Evolutionary conservation across 139 green algal genomes (phyloP).

Genomic region (Chlorella sp.): DNA sequence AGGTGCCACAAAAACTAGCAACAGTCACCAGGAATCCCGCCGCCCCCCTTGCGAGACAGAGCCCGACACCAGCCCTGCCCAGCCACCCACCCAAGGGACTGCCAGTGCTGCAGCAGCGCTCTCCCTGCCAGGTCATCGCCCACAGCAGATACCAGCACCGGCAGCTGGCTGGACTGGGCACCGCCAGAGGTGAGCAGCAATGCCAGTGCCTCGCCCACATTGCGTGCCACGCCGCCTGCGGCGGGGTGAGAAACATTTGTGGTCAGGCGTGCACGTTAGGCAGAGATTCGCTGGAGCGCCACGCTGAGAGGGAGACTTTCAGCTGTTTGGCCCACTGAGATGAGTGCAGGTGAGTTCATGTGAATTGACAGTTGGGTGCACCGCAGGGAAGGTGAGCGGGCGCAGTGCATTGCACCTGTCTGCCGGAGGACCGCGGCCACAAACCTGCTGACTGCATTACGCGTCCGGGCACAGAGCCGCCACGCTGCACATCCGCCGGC

Average conservation of each 20-base stretch:
- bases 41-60: too few relatives aligned
- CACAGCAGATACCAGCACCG: slow-evolving; percentile 55
- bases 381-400: neutral
- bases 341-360: too few relatives aligned
- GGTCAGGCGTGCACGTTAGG: too few relatives aligned
- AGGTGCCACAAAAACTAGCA: too few relatives aligned
- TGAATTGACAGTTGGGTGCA: too few relatives aligned
- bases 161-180: neutral
- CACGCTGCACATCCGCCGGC: slow-evolving; percentile 14
- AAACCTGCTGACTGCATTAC: slow-evolving; percentile 51
- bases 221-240: slow-evolving; percentile 67
- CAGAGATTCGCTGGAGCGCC: too few relatives aligned
- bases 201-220: slow-evolving; percentile 64
- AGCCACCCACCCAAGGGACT: slow-evolving; percentile 26
- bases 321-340: too few relatives aligned
- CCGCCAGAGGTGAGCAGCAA: slow-evolving; percentile 18
- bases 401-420: too few relatives aligned
- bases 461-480: slow-evolving; percentile 50
- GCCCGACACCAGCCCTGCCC: neutral
- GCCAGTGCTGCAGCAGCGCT: slow-evolving; percentile 46
- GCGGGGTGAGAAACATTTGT: neutral
- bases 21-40: too few relatives aligned
- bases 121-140: slow-evolving; percentile 56
- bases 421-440: neutral
- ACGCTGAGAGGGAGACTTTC: neutral